Percentiles rank a stretch among this genome's conserved stretches.
These are phyloP conservation scores for Penicillium maclennaniae DNA, from an alignment of 495 filamentous ascomycete species.

Conservation along the genomic window DNA sequence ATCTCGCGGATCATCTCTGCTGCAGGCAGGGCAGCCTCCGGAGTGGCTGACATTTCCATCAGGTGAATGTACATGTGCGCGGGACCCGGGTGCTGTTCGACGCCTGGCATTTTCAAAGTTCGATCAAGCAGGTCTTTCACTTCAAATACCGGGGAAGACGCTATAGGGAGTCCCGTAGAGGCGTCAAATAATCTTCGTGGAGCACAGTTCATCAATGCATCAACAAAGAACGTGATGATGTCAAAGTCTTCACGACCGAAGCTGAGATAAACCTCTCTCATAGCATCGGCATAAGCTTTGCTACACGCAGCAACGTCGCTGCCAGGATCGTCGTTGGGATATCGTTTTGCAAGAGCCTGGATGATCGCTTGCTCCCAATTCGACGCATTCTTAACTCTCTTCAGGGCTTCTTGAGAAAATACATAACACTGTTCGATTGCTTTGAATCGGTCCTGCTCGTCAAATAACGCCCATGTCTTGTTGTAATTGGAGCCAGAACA, in stretches of 20 bases:
- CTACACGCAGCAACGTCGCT: constrained; percentile 46
- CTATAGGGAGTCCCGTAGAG: constrained; percentile 48
- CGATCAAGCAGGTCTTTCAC: constrained; percentile 49
- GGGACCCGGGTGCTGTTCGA: constrained; percentile 50
- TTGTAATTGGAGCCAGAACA: constrained; percentile 66
- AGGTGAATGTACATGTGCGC: constrained; percentile 66
- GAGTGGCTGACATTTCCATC: constrained; percentile 62
- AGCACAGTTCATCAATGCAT: constrained; percentile 61
- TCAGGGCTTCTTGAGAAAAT: constrained; percentile 29
- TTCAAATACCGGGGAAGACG: constrained; percentile 47
- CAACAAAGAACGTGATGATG: constrained; percentile 55
- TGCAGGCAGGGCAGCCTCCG: constrained; percentile 50
- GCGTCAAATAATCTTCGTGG: constrained; percentile 61
- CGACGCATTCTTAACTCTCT: constrained; percentile 19
- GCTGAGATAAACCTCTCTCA: constrained; percentile 48
- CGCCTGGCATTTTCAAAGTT: constrained; percentile 38
- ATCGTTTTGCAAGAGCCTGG: constrained; percentile 49
- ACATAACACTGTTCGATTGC: constrained; percentile 27
- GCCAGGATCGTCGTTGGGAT: constrained; percentile 33
- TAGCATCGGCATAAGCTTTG: constrained; percentile 52
- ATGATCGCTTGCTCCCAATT: constrained; percentile 51
- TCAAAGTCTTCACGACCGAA: constrained; percentile 50
- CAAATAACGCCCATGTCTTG: constrained; percentile 62
- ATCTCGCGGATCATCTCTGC: constrained; percentile 56
- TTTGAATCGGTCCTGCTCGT: constrained; percentile 36